These are phyloP conservation scores for Metschnikowia cubensis DNA, from an alignment of 805 yeast species.

Conservation along the genomic window DNA sequence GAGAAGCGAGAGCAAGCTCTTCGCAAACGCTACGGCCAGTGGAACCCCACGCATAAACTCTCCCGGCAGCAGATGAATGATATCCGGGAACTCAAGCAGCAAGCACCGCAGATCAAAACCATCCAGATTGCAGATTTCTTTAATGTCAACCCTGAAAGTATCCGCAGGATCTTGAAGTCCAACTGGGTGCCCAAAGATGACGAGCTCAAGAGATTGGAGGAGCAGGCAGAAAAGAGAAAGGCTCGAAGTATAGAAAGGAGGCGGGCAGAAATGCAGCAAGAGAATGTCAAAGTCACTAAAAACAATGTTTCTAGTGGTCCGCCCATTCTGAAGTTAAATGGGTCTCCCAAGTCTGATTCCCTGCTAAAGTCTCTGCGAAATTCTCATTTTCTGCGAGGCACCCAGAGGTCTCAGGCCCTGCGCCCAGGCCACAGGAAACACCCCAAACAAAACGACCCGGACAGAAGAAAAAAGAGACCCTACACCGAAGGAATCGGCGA, in stretches of 20 bases:
- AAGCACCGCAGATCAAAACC: slow-evolving; percentile 58
- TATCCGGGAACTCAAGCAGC: slow-evolving; percentile 51
- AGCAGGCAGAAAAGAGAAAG: slow-evolving; percentile 45
- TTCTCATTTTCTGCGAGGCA: neutral
- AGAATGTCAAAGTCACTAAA: no score
- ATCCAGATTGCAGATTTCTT: slow-evolving; percentile 60
- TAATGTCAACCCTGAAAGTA: slow-evolving; percentile 74
- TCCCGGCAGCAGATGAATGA: slow-evolving; percentile 68
- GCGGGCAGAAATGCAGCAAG: slow-evolving; percentile 7
- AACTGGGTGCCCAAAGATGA: slow-evolving; percentile 65
- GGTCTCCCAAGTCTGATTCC: no score
- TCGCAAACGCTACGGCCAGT: slow-evolving; percentile 56
- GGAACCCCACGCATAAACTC: slow-evolving; percentile 67
- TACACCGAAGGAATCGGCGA: slow-evolving; percentile 24
- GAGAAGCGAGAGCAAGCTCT: slow-evolving; percentile 61
- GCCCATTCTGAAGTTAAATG: no score
- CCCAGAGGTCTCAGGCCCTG: slow-evolving; percentile 8
- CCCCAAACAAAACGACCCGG: neutral
- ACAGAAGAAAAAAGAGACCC: slow-evolving; percentile 13
- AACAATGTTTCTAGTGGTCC: no score
- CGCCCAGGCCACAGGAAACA: slow-evolving; percentile 3
- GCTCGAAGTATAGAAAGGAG: slow-evolving; percentile 15
- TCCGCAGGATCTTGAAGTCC: slow-evolving; percentile 73
- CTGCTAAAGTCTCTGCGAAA: no score
- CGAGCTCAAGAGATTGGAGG: slow-evolving; percentile 43